Evolutionary conservation across 306 rosid species (phyloP), one percentile per base, ranked within the genome.

Genomic region (Luffa aegyptiaca): DNA sequence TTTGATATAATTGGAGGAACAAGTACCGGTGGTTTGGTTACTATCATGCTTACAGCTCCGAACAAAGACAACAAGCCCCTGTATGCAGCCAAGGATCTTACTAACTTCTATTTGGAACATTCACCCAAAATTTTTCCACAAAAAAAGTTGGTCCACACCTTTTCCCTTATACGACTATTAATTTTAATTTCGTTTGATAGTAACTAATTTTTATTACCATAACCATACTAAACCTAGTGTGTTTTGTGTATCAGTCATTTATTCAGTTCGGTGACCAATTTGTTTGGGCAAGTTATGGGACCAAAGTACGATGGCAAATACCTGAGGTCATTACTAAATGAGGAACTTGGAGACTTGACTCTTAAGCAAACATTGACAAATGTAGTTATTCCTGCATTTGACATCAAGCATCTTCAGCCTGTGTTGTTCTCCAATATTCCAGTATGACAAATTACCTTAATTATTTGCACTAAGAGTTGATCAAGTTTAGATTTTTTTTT

Each of bases 1-100:
- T 84, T 86, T 3, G 85, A 86, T 74, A 11, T 86, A 44, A 86
- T 86, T 2, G 83, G 83, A 6, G 89, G 89, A 79, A 86, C 89
- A 8, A 86, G 89, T 69, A 86, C 89, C 0, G 86, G 89, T 14
- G 86, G 89, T 21, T 56, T 84, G 21, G 73, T 86, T 12, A 70
- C 87, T 10, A 52, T 81, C 76, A 86, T 86, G 89, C 79, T 86
- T 56, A 41, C 86, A 68, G 84, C 86, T 66, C 86, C 86, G 6
- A 76, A 84, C 81, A 76, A 76, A 73, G 57, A 84, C 64, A 84
- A 76, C 31, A 39, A 77, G 10, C 86, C 86, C 26, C 36, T 84
- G 20, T 80, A 76, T 6, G 83, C 48, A 33, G 86, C 86, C 0
- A 80, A 80, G 52, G 86, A 84, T 10, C 76, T 84, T 42, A 51